A percentile compares a stretch with the other conserved stretches of the same genome.
These are phyloP conservation scores for Cercospora zeina DNA, from an alignment of 2,329 filamentous ascomycete genomes.

Conservation along the genomic window DNA sequence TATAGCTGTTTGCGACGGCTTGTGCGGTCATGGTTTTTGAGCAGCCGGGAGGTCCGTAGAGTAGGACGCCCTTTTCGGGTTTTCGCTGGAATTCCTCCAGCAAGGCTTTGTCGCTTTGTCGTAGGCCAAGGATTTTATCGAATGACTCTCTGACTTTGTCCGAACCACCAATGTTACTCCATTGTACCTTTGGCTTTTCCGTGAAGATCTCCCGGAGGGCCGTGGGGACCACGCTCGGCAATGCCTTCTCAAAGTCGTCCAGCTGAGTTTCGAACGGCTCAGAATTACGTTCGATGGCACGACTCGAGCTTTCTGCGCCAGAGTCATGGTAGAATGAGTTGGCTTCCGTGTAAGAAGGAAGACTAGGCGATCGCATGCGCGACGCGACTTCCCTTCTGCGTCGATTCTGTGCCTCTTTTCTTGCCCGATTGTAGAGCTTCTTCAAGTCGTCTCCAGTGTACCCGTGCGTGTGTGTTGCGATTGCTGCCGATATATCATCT, in stretches of 20 bases:
- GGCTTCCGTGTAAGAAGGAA: conserved; percentile 23
- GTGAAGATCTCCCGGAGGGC: conserved; percentile 88
- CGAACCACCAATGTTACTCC: conserved; percentile 86
- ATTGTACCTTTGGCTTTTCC: conserved; percentile 80
- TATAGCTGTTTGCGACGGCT: conserved; percentile 84
- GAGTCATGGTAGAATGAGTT: background rate
- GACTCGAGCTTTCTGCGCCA: background rate
- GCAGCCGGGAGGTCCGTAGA: conserved; percentile 91
- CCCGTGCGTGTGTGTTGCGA: conserved; percentile 79
- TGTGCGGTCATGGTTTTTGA: conserved; percentile 92
- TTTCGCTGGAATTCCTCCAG: conserved; percentile 53
- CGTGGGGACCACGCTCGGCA: conserved; percentile 63
- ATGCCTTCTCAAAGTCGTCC: conserved; percentile 12
- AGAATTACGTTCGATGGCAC: background rate
- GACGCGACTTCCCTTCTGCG: conserved; percentile 34
- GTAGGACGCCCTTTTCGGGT: conserved; percentile 72
- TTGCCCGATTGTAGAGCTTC: conserved; percentile 62
- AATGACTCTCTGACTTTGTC: conserved; percentile 67
- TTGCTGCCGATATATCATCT: conserved; percentile 56
- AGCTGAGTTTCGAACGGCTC: background rate
- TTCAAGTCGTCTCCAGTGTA: conserved; percentile 78
- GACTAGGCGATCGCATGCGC: conserved; percentile 20
- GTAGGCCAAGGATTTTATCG: conserved; percentile 55
- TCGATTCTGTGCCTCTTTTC: conserved; percentile 42
- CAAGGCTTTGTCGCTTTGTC: conserved; percentile 2